Evolutionary conservation across 1,284 basidiomycete species (phyloP), one percentile per base, ranked within the genome.

Genomic region (Microbotryum silenes-acaulis): DNA sequence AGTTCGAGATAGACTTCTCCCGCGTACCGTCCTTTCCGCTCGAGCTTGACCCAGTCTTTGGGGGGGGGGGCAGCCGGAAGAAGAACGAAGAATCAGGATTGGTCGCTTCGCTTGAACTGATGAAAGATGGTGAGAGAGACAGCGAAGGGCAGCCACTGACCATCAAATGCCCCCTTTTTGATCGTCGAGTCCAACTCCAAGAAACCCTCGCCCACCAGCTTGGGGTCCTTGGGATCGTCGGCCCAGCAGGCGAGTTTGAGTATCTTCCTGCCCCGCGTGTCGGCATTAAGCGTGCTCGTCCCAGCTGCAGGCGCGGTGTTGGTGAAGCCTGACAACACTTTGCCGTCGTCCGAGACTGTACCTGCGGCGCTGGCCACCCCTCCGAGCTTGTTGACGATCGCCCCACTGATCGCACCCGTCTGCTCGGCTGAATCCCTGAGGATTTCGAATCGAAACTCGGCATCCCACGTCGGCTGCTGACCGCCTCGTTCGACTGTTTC

Each of bases 381-480:
- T 21, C 81, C 80, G 52, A 80, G 78, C 45, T 78, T 80, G 46
- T 57, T 59, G 29, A 63, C 63, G 31, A 55, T 77, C 74, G 51
- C 70, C 62, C 3, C 79, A 72, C 21, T 70, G 76, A 46, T 80
- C 78, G 56, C 80, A 77, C 29, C 80, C 78, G 84, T 75, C 9
- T 83, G 79, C 70, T 86, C 85, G 57, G 88, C 83, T 23, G 82
- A 78, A 68, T 91, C 89, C 72, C 94, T 91, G 69, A 81, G 84
- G 63, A 99, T 80, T 37, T 87, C 86, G 76, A 98, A 98, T 51
- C 96, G 87, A 69, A 98, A 81, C 77, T 99, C 94, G 73, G 96
- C 91, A 75, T 99, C 96, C 94, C 96, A 99, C 75, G 91, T 89
- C 9, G 94, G 96, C 75, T 96, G 91, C 75, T 98, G 94, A 5